Conservation (phyloP, 139 green algal species). For the Volvox africanus region DNA sequence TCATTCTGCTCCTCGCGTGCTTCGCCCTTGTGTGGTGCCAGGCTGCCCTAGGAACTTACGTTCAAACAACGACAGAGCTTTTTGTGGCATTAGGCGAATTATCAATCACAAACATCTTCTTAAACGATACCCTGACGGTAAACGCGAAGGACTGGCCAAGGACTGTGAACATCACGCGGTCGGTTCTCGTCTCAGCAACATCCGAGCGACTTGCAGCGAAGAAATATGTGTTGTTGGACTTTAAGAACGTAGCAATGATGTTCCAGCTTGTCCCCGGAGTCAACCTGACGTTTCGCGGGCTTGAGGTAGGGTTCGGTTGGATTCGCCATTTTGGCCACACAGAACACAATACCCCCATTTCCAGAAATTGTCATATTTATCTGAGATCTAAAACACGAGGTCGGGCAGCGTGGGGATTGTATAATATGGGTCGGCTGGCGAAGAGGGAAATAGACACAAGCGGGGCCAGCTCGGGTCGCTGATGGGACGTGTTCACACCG, state of each 20-base stretch:
- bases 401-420: no score
- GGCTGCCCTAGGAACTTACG: background rate
- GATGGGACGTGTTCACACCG: no score
- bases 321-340: no score
- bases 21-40: no score
- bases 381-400: no score
- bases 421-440: no score
- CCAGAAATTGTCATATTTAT: no score
- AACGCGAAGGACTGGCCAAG: background rate
- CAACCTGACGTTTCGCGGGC: background rate
- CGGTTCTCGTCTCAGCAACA: background rate
- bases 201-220: background rate
- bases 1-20: no score
- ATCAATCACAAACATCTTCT: background rate
- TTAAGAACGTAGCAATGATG: background rate
- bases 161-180: background rate
- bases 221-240: slow-evolving; percentile 13
- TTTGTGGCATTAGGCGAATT: background rate
- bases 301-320: background rate
- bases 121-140: background rate
- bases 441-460: no score
- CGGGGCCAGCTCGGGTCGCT: no score
- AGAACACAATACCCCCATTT: no score
- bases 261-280: background rate
- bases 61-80: background rate